phyloP scores from a whole-genome alignment of 1,139 yeast genomes.

The Pneumocystis murina region DNA sequence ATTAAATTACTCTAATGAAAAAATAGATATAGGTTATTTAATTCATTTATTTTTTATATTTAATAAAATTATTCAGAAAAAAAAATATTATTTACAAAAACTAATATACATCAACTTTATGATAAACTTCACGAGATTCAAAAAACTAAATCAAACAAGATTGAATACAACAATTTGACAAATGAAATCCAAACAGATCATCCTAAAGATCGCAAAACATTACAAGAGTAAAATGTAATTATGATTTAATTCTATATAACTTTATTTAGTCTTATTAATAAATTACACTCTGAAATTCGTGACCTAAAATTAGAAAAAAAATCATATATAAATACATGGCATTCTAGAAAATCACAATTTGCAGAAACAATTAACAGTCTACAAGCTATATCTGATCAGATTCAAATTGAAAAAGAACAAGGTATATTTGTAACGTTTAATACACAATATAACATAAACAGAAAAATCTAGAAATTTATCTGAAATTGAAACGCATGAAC shows the following conservation, averaged over 20 bases:
- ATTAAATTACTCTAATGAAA: not conserved
- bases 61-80: not conserved
- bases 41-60: not conserved
- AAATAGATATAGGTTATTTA: not conserved
- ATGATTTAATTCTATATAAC: not conserved
- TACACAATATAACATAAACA: slow-evolving; percentile 1
- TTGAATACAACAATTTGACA: slow-evolving; percentile 20
- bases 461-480: slow-evolving; percentile 11
- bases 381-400: slow-evolving; percentile 16
- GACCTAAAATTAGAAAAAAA: slow-evolving; percentile 19
- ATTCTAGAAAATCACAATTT: slow-evolving; percentile 18
- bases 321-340: slow-evolving; percentile 18
- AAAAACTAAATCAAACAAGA: slow-evolving; percentile 17
- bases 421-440: slow-evolving; percentile 2
- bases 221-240: slow-evolving; percentile 8
- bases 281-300: slow-evolving; percentile 19
- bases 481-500: slow-evolving; percentile 11
- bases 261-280: slow-evolving; percentile 10
- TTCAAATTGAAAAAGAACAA: slow-evolving; percentile 15
- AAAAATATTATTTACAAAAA: not conserved
- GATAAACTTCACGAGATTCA: slow-evolving; percentile 17
- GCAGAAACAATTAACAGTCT: slow-evolving; percentile 17
- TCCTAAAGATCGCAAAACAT: slow-evolving; percentile 19
- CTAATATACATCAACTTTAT: not conserved
- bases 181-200: slow-evolving; percentile 19